Base-by-base conservation (phyloP, 73 alveolate genomes). In the Paramecium biaurelia region DNA sequence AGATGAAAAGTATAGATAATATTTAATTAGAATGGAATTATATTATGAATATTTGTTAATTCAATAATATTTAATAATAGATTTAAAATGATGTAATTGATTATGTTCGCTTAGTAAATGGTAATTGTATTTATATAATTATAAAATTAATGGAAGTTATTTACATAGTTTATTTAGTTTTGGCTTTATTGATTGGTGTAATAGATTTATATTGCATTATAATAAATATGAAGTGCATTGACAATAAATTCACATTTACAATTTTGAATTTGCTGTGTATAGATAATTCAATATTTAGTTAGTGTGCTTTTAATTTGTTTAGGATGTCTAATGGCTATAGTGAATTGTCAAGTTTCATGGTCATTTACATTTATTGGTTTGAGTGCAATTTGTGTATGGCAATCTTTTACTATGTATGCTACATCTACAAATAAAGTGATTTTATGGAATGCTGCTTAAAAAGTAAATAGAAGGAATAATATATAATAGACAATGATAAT, bases 181-280 rank as follows among this genome's bases (percentile, higher is more conserved):
- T 63, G 28, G 84, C 84, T 30, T 26, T 63, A 30, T 12, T 63
- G 49, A 63, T 63, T 23, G 84, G 84, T 23, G 45, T 63, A 30
- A 32, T 63, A 23, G 84, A 63, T 63, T 11, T 63, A 63, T 63
- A 63, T 63, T 63, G 84, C 84, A 63, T 63, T 30, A 63, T 63
- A 12, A 63, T 63, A 30, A 63, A 63, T 63, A 12, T 63, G 49
- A 63, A 63, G 47, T 63, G 84, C 45, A 63, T 63, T 63, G 49
- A 74, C 87, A 37, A 74, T 37, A 37, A 74, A 20, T n/a, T 32
- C 32, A 74, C 45, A n/a, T 74, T 74, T 41, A 74, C 87, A 10
- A 37, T 74, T 34, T 21, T 74, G 18, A 74, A 74, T 74, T 18
- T 74, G 57, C 59, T 74, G 59, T 74, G 87, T 74, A 74, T 74